These are phyloP conservation scores for Wallacemonas collosoma DNA, from an alignment of 208 protist genomes.

Conservation along the genomic window DNA sequence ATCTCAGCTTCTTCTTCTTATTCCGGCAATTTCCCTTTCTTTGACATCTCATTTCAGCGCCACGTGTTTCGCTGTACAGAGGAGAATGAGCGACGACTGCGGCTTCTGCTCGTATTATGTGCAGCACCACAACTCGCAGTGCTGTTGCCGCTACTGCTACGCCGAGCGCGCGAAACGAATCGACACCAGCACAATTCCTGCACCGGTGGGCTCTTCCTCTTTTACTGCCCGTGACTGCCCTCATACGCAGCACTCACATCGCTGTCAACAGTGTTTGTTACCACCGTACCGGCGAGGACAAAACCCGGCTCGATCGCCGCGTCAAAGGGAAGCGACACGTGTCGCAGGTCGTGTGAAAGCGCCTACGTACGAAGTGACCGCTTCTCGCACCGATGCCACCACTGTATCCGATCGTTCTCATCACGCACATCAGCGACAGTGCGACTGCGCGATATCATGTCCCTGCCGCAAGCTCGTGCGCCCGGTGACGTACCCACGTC, in stretches of 20 bases:
- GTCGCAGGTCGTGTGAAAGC: background rate
- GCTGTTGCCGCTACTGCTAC: slow-evolving; percentile 24
- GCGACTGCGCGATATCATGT: slow-evolving; percentile 23
- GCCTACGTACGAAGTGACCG: no score
- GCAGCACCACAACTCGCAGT: slow-evolving; percentile 29
- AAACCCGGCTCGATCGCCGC: background rate
- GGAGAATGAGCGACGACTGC: slow-evolving; percentile 17
- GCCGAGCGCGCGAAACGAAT: background rate
- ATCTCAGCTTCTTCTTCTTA: no score
- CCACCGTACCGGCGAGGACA: slow-evolving; percentile 21
- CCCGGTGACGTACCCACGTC: background rate
- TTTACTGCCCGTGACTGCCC: slow-evolving; percentile 6
- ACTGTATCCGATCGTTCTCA: background rate
- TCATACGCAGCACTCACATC: slow-evolving; percentile 25
- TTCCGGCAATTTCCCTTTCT: no score
- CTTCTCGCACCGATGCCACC: background rate
- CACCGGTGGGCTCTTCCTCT: background rate
- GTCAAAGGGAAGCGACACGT: no score
- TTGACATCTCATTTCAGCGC: no score
- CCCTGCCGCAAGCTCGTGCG: slow-evolving; percentile 24
- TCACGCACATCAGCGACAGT: background rate
- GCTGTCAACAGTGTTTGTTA: slow-evolving; percentile 32
- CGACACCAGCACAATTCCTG: background rate
- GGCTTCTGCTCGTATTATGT: slow-evolving; percentile 36
- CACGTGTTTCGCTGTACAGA: no score